Base-by-base conservation (phyloP, 352 stramenopile species). In the Phytophthora pisi region DNA sequence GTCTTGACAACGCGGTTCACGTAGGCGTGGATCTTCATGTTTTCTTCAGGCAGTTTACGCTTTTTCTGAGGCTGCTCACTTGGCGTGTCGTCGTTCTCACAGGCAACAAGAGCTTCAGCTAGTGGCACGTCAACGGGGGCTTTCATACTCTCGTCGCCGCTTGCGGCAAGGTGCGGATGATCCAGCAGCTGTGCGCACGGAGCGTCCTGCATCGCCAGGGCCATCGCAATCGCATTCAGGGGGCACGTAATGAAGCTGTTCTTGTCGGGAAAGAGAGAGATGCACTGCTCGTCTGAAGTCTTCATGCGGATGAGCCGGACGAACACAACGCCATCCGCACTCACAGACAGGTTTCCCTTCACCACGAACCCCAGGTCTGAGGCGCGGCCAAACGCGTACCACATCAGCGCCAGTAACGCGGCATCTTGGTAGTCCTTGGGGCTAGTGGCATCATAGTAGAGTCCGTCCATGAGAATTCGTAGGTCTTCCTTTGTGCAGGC, bases 381-480 rank as follows among this genome's bases (percentile, higher is more conserved):
- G 26, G 26, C 26, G 26, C 26, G 26, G 6, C 26, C 26, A 6
- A 30, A 30, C 4, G 26, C 26, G 26, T 30, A 30, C 26, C 26
- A 30, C 26, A 30, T 6, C 26, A 30, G 26, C 26, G 26, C 26
- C 26, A 30, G 26, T 30, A 30, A 30, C 57, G 51, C 61, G 1
- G 66, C 66, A 20, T 78, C 66, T 50, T 78, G 61, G 16, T 78
- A 69, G 24, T 72, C 52, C 1, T 47, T 51, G 7, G 34, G 3
- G 1, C n/a, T 59, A 2, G 13, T 18, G 2, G 58, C 43, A 16
- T 57, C 38, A 8, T 42, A 66, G 40, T 66, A 59, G 2, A 54
- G 9, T 7, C 59, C 59, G 23, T 60, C 50, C 59, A 70, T 59
- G 5, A 68, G 18, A 63, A 61, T 45, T 4, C 49, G 6, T 0